Evolutionary conservation across 2,329 filamentous ascomycete genomes (phyloP).

Genomic region (Colletotrichum abscissum): DNA sequence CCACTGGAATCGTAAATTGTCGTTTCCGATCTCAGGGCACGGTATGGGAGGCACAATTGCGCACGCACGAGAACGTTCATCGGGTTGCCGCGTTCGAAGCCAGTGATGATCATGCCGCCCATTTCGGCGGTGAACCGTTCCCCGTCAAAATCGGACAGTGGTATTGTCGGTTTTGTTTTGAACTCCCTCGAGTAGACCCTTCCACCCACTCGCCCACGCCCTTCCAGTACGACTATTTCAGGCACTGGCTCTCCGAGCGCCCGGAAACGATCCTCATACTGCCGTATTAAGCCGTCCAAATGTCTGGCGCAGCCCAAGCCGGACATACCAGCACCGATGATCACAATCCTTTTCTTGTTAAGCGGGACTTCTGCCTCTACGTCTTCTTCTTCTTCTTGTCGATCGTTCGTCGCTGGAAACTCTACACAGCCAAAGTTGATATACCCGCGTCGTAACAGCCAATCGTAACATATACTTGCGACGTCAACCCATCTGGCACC

Average conservation of each 20-base stretch:
- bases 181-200: conserved; percentile 88
- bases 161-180: conserved; percentile 66
- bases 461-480: conserved; percentile 89
- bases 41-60: conserved; percentile 88
- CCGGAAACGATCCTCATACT: conserved; percentile 77
- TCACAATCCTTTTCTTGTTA: conserved; percentile 74
- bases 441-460: conserved; percentile 90
- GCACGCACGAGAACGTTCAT: conserved; percentile 91
- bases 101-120: conserved; percentile 98
- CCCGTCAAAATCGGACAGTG: conserved; percentile 63
- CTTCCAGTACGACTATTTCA: conserved; percentile 85
- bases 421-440: conserved; percentile 97
- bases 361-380: conserved; percentile 49
- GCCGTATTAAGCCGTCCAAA: conserved; percentile 84
- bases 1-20: conserved; percentile 91
- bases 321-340: conserved; percentile 95
- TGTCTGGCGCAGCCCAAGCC: conserved; percentile 93
- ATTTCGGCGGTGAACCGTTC: conserved; percentile 88
- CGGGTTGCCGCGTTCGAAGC: conserved; percentile 95
- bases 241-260: conserved; percentile 76
- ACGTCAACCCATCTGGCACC: conserved; percentile 90
- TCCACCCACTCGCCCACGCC: conserved; percentile 86
- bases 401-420: conserved; percentile 57
- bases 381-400: conserved; percentile 48
- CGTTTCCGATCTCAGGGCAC: conserved; percentile 81